Evolutionary conservation across 495 filamentous ascomycete species (phyloP).

Genomic region (Penicillium fimorum): DNA sequence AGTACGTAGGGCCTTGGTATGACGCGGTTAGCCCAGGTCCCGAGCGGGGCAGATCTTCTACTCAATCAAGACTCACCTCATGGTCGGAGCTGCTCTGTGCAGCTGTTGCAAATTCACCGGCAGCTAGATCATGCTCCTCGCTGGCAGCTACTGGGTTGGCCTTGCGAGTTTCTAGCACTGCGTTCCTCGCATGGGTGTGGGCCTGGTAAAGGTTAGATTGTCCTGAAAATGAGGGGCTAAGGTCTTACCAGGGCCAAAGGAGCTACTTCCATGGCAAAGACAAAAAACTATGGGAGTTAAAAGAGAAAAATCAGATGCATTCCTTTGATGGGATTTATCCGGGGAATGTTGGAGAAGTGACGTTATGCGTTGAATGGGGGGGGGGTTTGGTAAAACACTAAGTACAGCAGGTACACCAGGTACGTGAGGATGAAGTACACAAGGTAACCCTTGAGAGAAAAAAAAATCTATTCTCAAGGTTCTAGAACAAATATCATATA

Average conservation of each 20-base stretch:
- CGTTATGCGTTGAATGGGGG: neutral
- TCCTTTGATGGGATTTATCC: constrained; percentile 8
- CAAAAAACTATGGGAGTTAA: neutral
- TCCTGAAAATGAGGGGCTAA: constrained; percentile 5
- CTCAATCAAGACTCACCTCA: constrained; percentile 53
- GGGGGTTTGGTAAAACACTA: neutral
- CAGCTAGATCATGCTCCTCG: constrained; percentile 84
- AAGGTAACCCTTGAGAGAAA: neutral
- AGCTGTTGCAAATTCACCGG: constrained; percentile 83
- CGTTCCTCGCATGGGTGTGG: constrained; percentile 81
- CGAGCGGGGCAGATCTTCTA: neutral
- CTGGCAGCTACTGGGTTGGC: constrained; percentile 76
- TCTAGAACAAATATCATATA: neutral
- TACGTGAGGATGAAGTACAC: neutral
- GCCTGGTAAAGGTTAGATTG: constrained; percentile 53
- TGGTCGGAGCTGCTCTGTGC: constrained; percentile 68
- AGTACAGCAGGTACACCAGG: neutral
- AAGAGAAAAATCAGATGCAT: constrained; percentile 1
- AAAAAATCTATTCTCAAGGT: neutral
- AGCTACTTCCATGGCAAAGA: constrained; percentile 57
- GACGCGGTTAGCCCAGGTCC: neutral
- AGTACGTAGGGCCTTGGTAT: constrained; percentile 68
- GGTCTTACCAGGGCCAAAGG: constrained; percentile 56
- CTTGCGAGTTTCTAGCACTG: constrained; percentile 72
- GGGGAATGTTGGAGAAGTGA: constrained; percentile 6